Conservation (phyloP, 306 rosid genomes). For the Begonia loranthoides region DNA sequence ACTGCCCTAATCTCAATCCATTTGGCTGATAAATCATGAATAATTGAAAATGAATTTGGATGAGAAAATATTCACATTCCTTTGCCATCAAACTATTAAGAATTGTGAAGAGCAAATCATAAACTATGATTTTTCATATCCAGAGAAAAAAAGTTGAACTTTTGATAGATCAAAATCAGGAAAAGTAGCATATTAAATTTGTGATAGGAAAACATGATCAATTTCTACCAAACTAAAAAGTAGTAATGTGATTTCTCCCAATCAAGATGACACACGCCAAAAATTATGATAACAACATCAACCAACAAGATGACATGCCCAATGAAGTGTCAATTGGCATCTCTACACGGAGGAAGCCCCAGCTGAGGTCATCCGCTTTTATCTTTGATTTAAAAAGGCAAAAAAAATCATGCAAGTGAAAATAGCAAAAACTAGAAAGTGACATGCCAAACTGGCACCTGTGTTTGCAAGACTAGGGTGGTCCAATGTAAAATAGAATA, state of each 20-base stretch:
- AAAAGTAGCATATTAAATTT: slow-evolving; percentile 1
- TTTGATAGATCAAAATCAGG: not conserved
- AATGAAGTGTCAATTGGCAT: slow-evolving; percentile 11
- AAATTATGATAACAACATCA: slow-evolving; percentile 3
- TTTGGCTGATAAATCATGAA: slow-evolving; percentile 50
- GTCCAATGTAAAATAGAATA: not conserved
- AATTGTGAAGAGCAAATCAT: not conserved
- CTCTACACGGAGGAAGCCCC: not conserved
- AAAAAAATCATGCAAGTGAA: slow-evolving; percentile 4
- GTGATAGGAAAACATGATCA: not conserved
- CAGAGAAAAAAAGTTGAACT: not conserved
- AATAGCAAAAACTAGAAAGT: slow-evolving; percentile 8
- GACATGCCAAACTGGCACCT: slow-evolving; percentile 8
- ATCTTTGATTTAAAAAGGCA: slow-evolving; percentile 4
- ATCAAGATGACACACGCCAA: slow-evolving; percentile 3
- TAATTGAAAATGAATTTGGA: slow-evolving; percentile 3
- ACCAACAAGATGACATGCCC: slow-evolving; percentile 3
- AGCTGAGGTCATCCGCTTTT: slow-evolving; percentile 1
- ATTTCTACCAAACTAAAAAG: not conserved
- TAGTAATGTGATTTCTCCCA: slow-evolving; percentile 5
- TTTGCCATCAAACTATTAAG: too few species aligned
- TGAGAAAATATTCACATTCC: too few species aligned
- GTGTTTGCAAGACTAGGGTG: slow-evolving; percentile 4
- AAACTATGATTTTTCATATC: not conserved
- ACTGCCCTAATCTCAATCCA: slow-evolving; percentile 71